Base-by-base conservation (phyloP, 225 moss, liverwort and hornwort species). In the Sphagnum contortum region DNA sequence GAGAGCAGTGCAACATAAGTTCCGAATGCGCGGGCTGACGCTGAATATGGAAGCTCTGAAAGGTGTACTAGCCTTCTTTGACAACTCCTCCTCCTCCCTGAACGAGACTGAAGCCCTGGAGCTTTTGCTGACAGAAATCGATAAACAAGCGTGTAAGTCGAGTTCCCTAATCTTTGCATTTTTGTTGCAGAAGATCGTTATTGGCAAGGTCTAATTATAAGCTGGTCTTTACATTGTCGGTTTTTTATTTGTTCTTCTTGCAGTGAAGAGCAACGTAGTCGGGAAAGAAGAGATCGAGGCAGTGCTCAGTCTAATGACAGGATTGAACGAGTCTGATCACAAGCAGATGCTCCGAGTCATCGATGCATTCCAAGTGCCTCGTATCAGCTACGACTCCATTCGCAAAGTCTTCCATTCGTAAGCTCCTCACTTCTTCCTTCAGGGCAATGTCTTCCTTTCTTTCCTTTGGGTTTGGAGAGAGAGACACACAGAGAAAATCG, bases 1-100 rank as follows among this genome's bases (percentile, higher is more conserved):
- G 98, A 91, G 88, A 73, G 88, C 75, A 50, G 80, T 98, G 67
- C 98, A 98, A 74, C 91, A 91, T 78, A 98, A 85, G 66, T 93
- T 93, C 61, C 83, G 83, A 74, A 82, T 98, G 87, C 87, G 89
- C 68, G 98, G 98, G 3, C 83, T 93, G 5, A 91, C 87, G 9
- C 79, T 89, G 55, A 91, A 87, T 12, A 77, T 93, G 3, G 91
- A 98, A 63, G 93, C 93, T 3, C 70, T 93, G 44, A 91, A 88
- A 69, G 76, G 71, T 5, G 87, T 86, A 3, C 73, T 83, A n/a
- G 76, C 75, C 12, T 87, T 93, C 66, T 56, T 88, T 5, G 81
- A 91, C 12, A 73, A 82, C 44, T 81, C 82, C 8, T 57, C 64
- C 51, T 9, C 64, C 29, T 60, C 87, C 3, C 29, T 29, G 29